Evolutionary conservation across 441 rosid species (phyloP).

Genomic region (Corymbia calophylla): DNA sequence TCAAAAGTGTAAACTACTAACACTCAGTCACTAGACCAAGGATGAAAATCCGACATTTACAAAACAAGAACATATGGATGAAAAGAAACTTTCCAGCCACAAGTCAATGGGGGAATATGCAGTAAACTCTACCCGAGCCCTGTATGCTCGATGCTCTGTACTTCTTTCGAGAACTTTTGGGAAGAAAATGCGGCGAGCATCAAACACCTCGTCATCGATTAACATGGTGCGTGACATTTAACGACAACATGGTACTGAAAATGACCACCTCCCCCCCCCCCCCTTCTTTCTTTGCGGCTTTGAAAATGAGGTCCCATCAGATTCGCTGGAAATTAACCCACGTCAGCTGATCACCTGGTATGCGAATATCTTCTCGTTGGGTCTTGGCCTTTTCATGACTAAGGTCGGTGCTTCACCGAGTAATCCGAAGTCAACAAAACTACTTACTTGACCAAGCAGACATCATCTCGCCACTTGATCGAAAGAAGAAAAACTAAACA

Average conservation of each 20-base stretch:
- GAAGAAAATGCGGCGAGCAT: not conserved
- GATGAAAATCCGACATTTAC: not conserved
- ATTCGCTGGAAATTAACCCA: not conserved
- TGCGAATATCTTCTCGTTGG: not conserved
- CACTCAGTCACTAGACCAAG: not conserved
- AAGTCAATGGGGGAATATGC: not conserved
- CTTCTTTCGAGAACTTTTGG: fast-evolving
- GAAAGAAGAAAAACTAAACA: not conserved
- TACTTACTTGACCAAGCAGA: not conserved
- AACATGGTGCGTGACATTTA: not conserved
- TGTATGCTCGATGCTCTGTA: not conserved
- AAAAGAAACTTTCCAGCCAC: not conserved
- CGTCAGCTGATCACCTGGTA: not conserved
- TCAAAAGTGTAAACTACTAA: not conserved
- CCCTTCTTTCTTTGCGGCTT: not conserved
- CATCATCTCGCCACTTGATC: not conserved
- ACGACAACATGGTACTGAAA: not conserved
- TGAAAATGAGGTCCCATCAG: not conserved
- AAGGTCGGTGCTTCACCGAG: not conserved
- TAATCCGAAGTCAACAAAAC: not conserved
- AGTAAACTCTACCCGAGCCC: not conserved
- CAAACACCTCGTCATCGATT: not conserved
- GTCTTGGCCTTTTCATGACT: not conserved
- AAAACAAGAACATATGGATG: not conserved
- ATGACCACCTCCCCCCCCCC: too few species aligned